phyloP scores from a whole-genome alignment of 1,284 basidiomycete genomes.

The Moniliella sp. region DNA sequence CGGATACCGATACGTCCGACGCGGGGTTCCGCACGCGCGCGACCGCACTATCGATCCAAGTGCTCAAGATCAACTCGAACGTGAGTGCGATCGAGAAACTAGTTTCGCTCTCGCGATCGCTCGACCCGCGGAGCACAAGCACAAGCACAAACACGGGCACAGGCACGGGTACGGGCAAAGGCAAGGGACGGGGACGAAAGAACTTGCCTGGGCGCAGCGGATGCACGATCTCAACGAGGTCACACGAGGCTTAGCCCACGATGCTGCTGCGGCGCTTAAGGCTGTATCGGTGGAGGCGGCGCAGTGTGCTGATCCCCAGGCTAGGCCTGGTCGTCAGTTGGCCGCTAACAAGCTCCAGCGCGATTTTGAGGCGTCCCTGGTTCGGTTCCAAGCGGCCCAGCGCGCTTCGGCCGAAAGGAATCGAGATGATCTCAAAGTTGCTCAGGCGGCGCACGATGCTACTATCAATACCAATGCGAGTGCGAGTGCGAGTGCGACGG shows the following conservation, averaged over 20 bases:
- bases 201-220: neutral
- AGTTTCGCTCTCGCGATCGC: constrained; percentile 47
- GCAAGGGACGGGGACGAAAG: no score
- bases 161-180: no score
- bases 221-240: constrained; percentile 62
- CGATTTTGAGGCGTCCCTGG: constrained; percentile 69
- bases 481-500: no score
- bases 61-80: constrained; percentile 96
- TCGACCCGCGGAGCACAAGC: no score
- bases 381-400: constrained; percentile 74
- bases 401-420: constrained; percentile 59
- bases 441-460: no score
- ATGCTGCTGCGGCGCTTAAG: constrained; percentile 74
- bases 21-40: no score
- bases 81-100: constrained; percentile 80
- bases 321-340: no score
- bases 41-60: no score
- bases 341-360: constrained; percentile 71
- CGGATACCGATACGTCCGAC: no score
- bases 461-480: no score
- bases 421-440: constrained; percentile 63
- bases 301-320: no score
- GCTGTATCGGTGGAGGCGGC: constrained; percentile 37
- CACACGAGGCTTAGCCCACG: constrained; percentile 77
- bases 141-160: no score